Conservation (phyloP, 2,329 filamentous ascomycete genomes). For the Cladosporium oxysporum region DNA sequence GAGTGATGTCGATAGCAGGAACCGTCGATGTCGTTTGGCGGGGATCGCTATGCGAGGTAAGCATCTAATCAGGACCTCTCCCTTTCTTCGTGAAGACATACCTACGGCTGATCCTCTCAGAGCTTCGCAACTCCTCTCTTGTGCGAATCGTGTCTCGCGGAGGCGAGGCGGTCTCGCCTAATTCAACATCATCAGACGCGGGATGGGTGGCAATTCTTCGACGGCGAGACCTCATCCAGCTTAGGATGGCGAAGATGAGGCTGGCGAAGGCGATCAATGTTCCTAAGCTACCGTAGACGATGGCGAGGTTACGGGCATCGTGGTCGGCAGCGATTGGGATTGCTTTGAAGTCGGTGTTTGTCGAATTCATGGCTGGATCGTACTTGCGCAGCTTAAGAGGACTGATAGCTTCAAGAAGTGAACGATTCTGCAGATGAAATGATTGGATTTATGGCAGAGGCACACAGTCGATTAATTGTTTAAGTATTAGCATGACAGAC, state of each 20-base stretch:
- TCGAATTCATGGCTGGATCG: neutral
- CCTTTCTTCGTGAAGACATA: neutral
- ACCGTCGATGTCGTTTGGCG: neutral
- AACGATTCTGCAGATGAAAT: neutral
- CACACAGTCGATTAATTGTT: neutral
- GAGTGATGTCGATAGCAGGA: neutral
- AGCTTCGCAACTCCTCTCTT: neutral
- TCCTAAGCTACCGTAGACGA: slow-evolving; percentile 4
- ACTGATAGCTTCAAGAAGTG: neutral
- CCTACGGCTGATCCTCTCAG: neutral
- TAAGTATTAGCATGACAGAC: neutral
- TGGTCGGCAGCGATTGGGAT: neutral
- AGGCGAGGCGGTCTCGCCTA: neutral
- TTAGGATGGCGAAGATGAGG: neutral
- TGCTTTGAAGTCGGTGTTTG: neutral
- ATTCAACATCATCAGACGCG: neutral
- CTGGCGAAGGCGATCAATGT: slow-evolving; percentile 2
- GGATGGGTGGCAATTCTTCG: neutral
- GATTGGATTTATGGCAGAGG: neutral
- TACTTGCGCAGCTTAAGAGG: neutral
- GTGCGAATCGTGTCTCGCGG: neutral
- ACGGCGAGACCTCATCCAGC: slow-evolving; percentile 2
- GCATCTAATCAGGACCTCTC: neutral
- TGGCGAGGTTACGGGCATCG: neutral
- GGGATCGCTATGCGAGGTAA: neutral